phyloP scores from a whole-genome alignment of 257 asterid genomes.

The Solanum sejunctum region DNA sequence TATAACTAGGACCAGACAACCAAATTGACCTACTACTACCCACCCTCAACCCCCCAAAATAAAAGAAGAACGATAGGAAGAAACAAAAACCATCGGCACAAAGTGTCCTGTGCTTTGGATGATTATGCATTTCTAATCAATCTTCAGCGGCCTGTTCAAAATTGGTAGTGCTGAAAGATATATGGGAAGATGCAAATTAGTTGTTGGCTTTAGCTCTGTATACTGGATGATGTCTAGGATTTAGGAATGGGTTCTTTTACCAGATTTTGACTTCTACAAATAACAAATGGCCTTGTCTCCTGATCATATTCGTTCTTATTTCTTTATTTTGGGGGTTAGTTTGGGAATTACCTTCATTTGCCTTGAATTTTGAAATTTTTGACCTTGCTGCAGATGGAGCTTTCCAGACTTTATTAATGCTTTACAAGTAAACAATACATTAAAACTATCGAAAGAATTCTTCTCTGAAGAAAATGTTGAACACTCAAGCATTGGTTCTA shows the following conservation, averaged over 20 bases:
- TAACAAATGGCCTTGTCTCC: not conserved
- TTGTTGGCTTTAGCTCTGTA: not conserved
- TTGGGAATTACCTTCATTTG: not conserved
- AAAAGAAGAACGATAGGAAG: not conserved
- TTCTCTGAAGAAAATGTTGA: slow-evolving; percentile 20
- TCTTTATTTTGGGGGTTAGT: not conserved
- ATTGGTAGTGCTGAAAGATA: not conserved
- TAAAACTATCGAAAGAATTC: slow-evolving; percentile 23
- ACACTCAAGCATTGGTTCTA: slow-evolving; percentile 19
- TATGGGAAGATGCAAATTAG: not conserved
- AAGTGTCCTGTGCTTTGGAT: not conserved
- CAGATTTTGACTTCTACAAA: not conserved
- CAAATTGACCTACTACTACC: not conserved
- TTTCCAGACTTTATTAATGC: slow-evolving; percentile 18
- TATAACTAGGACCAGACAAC: not conserved
- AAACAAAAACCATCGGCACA: not conserved
- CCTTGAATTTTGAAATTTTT: not conserved
- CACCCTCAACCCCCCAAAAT: not conserved
- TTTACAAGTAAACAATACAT: slow-evolving; percentile 27
- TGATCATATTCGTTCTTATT: not conserved
- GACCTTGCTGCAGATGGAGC: slow-evolving; percentile 2
- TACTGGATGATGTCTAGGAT: not conserved
- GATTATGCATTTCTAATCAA: not conserved
- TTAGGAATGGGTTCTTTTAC: not conserved
- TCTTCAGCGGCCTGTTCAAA: not conserved